Percentiles rank a stretch among this genome's conserved stretches.
Evolutionary conservation across 2,329 filamentous ascomycete species (phyloP).

Genomic region (Chrysosporium queenslandicum): DNA sequence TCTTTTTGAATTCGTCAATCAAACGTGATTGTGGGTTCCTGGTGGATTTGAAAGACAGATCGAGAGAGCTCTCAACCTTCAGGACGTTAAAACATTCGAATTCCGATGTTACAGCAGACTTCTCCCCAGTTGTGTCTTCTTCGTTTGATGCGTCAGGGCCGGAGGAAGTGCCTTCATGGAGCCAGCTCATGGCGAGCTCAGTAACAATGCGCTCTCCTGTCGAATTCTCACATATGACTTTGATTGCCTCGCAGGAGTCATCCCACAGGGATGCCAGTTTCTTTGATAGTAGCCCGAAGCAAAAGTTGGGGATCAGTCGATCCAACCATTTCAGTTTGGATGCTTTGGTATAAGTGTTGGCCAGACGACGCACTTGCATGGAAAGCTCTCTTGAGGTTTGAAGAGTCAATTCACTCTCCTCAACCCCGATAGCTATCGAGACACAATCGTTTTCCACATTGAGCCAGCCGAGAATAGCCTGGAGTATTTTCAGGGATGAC

Average conservation of each 20-base stretch:
- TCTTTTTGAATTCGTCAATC: slow-evolving; percentile 52
- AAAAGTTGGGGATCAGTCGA: slow-evolving; percentile 65
- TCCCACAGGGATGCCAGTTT: slow-evolving; percentile 81
- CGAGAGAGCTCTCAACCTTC: slow-evolving; percentile 46
- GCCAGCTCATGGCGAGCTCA: slow-evolving; percentile 66
- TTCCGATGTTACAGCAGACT: slow-evolving; percentile 33
- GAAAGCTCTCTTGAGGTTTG: slow-evolving; percentile 66
- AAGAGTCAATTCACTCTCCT: slow-evolving; percentile 67
- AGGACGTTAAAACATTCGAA: slow-evolving; percentile 77
- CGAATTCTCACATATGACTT: slow-evolving; percentile 60
- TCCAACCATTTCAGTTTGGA: slow-evolving; percentile 55
- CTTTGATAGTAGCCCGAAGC: slow-evolving; percentile 81
- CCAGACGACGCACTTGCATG: slow-evolving; percentile 76
- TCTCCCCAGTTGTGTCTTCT: slow-evolving; percentile 13
- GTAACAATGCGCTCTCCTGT: slow-evolving; percentile 63
- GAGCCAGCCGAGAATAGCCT: slow-evolving; percentile 45
- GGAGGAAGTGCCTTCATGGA: slow-evolving; percentile 33
- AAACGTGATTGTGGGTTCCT: slow-evolving; percentile 50
- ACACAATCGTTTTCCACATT: slow-evolving; percentile 39
- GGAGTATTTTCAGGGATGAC: slow-evolving; percentile 61
- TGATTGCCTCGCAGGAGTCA: slow-evolving; percentile 64
- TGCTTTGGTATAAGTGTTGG: slow-evolving; percentile 51
- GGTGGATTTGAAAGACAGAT: slow-evolving; percentile 45
- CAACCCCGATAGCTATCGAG: slow-evolving; percentile 62
- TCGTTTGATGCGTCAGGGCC: slow-evolving; percentile 1